Evolutionary conservation across 441 rosid genomes (phyloP).

Genomic region (Jatropha podagrica): DNA sequence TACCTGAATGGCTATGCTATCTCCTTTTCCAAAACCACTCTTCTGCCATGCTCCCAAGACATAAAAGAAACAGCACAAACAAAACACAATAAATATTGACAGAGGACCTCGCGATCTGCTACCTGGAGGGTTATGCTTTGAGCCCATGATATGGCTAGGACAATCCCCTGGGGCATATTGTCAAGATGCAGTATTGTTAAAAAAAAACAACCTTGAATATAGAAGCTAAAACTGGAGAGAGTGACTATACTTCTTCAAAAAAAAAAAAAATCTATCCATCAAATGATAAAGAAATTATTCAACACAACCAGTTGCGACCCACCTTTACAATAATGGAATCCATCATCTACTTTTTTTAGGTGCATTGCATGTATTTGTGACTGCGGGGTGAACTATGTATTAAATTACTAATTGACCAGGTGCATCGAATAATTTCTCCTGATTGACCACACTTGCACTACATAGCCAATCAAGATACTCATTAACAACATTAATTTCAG

Average conservation of each 20-base stretch:
- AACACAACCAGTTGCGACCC: too few relatives aligned
- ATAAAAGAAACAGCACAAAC: conserved; percentile 84
- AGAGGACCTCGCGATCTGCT: conserved; percentile 55
- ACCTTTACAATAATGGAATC: too few relatives aligned
- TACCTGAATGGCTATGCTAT: conserved; percentile 63
- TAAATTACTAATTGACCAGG: too few relatives aligned
- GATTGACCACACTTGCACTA: not conserved
- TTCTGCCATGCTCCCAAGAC: conserved; percentile 95
- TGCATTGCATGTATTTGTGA: too few relatives aligned
- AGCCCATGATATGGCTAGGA: conserved; percentile 42
- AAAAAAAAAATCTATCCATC: not conserved
- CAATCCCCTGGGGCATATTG: conserved; percentile 29
- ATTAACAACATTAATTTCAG: not conserved
- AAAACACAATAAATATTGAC: conserved; percentile 67
- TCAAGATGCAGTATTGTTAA: not conserved
- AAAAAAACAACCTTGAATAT: not conserved
- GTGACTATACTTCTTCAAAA: too few relatives aligned
- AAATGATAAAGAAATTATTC: not conserved
- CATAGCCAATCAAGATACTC: not conserved
- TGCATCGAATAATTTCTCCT: too few relatives aligned
- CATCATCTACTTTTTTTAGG: too few relatives aligned
- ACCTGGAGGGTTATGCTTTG: conserved; percentile 51
- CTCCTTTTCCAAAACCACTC: conserved; percentile 93
- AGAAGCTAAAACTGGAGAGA: conserved; percentile 3
- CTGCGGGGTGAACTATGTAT: too few relatives aligned